Conservation (phyloP, 768 basidiomycete species). For the Hypsizygus marmoreus region DNA sequence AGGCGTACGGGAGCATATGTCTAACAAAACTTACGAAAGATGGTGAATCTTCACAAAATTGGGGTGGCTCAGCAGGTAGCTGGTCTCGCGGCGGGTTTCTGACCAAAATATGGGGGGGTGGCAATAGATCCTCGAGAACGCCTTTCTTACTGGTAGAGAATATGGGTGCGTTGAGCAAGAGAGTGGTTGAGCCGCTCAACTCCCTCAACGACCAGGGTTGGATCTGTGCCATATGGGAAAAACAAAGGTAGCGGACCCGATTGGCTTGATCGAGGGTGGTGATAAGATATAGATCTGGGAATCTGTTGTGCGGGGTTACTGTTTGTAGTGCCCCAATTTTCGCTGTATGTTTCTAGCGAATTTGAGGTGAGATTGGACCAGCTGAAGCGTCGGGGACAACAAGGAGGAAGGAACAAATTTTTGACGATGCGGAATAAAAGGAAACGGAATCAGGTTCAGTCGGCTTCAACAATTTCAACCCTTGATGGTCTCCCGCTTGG, state of each 20-base stretch:
- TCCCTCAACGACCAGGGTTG: constrained; percentile 13
- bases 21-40: constrained; percentile 26
- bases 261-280: constrained; percentile 11
- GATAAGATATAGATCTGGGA: constrained; percentile 10
- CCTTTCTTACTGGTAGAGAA: constrained; percentile 8
- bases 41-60: constrained; percentile 18
- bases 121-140: constrained; percentile 8
- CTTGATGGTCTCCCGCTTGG: constrained; percentile 16
- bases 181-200: too few relatives aligned
- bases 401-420: constrained; percentile 4
- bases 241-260: constrained; percentile 6
- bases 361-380: background rate
- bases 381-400: background rate
- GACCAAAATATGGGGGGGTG: constrained; percentile 20
- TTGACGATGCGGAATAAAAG: constrained; percentile 2
- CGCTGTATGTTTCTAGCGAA: constrained; percentile 1
- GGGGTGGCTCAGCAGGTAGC: constrained; percentile 22
- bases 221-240: constrained; percentile 19
- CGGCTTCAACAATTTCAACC: background rate
- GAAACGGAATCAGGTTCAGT: constrained; percentile 1
- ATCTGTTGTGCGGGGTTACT: constrained; percentile 2
- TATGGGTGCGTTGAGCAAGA: constrained; percentile 8
- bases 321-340: too few relatives aligned
- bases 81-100: constrained; percentile 33
- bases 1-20: constrained; percentile 3